Conservation (phyloP, 345 rosid genomes). For the Eucalyptus microcorys region DNA sequence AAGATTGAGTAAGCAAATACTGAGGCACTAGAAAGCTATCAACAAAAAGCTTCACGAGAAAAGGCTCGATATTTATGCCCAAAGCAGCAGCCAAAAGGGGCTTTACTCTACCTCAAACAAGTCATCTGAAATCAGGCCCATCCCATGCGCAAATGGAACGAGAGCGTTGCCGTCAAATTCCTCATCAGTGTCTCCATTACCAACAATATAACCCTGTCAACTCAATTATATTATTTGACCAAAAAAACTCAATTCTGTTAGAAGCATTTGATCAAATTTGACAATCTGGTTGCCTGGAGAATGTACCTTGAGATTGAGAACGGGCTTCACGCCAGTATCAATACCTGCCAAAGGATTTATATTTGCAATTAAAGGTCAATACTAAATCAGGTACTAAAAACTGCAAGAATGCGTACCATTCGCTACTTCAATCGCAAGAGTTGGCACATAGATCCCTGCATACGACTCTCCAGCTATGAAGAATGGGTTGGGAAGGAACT, state of each 20-base stretch:
- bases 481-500: constrained; percentile 71
- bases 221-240: background rate
- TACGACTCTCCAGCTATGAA: constrained; percentile 88
- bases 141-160: constrained; percentile 85
- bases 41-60: background rate
- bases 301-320: constrained; percentile 62
- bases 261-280: background rate
- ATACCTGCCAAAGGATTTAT: constrained; percentile 30
- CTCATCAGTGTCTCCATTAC: constrained; percentile 81
- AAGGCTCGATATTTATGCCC: background rate
- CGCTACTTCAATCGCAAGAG: constrained; percentile 58
- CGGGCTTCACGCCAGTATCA: constrained; percentile 41
- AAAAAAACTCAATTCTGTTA: background rate
- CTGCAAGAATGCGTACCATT: constrained; percentile 30
- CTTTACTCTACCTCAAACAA: constrained; percentile 41
- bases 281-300: background rate
- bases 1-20: background rate
- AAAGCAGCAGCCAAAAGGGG: background rate
- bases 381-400: background rate
- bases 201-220: constrained; percentile 80
- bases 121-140: constrained; percentile 77
- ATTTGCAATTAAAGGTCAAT: background rate
- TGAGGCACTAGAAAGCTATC: background rate
- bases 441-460: constrained; percentile 88
- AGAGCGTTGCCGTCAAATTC: constrained; percentile 76